Evolutionary conservation across 345 rosid genomes (phyloP), one percentile per base, ranked within the genome.

Genomic region (Melaleuca alternifolia): DNA sequence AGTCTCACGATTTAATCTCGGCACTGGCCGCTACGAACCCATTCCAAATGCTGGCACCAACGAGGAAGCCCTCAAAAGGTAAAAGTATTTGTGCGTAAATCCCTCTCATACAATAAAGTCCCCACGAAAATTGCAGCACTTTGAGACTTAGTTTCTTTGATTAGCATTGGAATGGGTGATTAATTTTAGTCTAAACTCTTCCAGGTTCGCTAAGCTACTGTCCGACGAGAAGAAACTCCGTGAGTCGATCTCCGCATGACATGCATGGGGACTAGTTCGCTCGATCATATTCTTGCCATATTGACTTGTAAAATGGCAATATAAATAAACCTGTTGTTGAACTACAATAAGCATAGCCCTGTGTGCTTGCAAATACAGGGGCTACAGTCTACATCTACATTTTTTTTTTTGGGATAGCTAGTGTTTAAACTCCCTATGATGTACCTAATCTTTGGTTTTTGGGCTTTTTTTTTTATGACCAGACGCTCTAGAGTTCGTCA

Each of bases 41-140:
- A 33, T 92, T 50, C 84, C 90, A 83, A 88, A 89, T 85, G 92
- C 77, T 5, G 77, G 89, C 62, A 93, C 96, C 61, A 91, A 95
- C 23, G 93, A 90, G 50, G 91, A 94, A 87, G 93, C 94, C 21
- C 94, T 95, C 76, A 86, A 86, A 87, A 93, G 93, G 99, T 95
- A 50, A n/a, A 84, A 18, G 9, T 33, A 7, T 65, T 65, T 65
- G 18, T 16, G 77, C 77, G 46, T 30, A 65, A 33, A 65, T 65
- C 4, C 16, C 2, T 65, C 44, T 65, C 77, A 33, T 65, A 33
- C 44, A 33, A 65, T 16, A 65, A 65, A 65, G 23, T 65, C 44
- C 23, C 33, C 33, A 3, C 44, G 46, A 65, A 65, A 65, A 33
- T 65, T 65, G 46, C 16, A 16, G 46, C 23, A 4, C 6, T 33